Conservation (phyloP, 352 stramenopile genomes). For the Pythium folliculosum region DNA sequence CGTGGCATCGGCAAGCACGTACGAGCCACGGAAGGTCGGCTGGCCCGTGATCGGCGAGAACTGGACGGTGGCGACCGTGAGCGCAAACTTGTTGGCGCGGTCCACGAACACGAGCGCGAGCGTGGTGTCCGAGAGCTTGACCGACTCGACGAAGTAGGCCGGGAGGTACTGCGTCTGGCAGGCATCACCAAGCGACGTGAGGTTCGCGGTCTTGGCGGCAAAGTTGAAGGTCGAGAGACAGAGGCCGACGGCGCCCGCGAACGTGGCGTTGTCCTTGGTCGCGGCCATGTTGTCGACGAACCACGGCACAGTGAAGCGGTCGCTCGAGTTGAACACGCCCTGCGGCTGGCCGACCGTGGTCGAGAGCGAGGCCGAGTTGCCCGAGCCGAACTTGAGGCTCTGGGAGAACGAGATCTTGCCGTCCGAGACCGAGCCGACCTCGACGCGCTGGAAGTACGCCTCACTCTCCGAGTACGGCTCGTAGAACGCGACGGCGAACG, state of each 20-base stretch:
- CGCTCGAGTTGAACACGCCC: conserved; percentile 60
- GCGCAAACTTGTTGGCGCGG: conserved; percentile 68
- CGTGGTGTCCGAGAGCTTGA: conserved; percentile 58
- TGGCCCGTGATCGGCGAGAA: conserved; percentile 55
- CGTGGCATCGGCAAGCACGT: conserved; percentile 60
- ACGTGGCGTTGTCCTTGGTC: conserved; percentile 51
- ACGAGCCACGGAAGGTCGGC: conserved; percentile 70
- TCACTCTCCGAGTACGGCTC: conserved; percentile 52
- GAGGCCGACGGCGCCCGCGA: conserved; percentile 46
- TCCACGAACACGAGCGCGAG: conserved; percentile 74
- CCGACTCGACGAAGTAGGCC: conserved; percentile 72
- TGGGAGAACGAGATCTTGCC: conserved; percentile 59
- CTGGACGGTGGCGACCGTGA: conserved; percentile 69
- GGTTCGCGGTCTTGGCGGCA: conserved; percentile 28
- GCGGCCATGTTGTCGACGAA: conserved; percentile 52
- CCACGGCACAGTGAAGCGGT: conserved; percentile 68
- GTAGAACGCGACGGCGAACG: conserved; percentile 69
- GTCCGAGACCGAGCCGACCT: conserved; percentile 49
- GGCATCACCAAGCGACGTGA: conserved; percentile 34
- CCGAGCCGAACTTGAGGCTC: conserved; percentile 49
- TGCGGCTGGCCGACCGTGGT: conserved; percentile 65
- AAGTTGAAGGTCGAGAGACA: conserved; percentile 54
- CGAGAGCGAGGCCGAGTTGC: conserved; percentile 41
- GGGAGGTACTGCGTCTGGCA: conserved; percentile 65
- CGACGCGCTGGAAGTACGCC: conserved; percentile 58